Percentiles rank a stretch among this genome's conserved stretches.
phyloP scores from a whole-genome alignment of 2,329 filamentous ascomycete species.

The Fusarium neocosmosporiellum region DNA sequence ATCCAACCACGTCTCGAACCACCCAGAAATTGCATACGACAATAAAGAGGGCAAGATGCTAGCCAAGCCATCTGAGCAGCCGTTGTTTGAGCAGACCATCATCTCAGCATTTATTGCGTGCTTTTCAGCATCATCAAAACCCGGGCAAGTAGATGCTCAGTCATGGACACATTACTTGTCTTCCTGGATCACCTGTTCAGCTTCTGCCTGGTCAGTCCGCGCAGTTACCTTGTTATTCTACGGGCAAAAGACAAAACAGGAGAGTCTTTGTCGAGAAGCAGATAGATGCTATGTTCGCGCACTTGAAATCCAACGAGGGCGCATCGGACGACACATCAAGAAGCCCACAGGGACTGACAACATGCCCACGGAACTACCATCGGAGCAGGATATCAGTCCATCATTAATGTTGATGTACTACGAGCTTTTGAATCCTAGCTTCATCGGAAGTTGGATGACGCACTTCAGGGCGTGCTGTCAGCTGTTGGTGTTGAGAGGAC shows the following conservation, averaged over 20 bases:
- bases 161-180: background rate
- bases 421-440: background rate
- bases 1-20: background rate
- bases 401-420: background rate
- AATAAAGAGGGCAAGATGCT: fast-evolving
- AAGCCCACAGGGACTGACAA: no score
- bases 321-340: background rate
- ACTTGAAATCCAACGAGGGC: background rate
- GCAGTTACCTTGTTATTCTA: background rate
- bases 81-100: background rate
- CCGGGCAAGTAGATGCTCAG: background rate
- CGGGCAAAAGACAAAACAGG: background rate
- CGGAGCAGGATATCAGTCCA: background rate
- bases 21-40: fast-evolving
- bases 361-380: background rate
- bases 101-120: background rate
- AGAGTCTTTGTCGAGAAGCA: background rate
- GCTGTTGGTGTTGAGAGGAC: background rate
- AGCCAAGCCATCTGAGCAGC: background rate
- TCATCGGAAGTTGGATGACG: background rate
- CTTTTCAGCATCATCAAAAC: background rate
- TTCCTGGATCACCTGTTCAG: background rate
- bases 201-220: background rate
- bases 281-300: background rate
- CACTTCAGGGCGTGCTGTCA: background rate